These are phyloP conservation scores for Chionographis japonica DNA, from an alignment of 106 monocot genomes.

Conservation along the genomic window DNA sequence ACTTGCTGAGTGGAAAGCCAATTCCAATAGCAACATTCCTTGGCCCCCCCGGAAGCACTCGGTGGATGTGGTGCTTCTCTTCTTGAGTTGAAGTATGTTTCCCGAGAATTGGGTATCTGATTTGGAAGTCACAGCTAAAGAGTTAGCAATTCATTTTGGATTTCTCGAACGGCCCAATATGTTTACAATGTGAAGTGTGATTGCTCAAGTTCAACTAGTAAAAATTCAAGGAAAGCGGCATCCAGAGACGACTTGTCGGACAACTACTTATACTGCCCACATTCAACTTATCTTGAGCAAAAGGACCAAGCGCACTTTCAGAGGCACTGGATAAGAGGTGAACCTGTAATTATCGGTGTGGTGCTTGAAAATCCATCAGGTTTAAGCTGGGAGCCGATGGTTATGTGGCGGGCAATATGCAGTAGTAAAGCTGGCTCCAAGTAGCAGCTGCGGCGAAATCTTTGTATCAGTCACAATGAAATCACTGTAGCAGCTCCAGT, in stretches of 20 bases:
- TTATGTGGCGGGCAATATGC: slow-evolving; percentile 44
- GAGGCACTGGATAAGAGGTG: slow-evolving; percentile 57
- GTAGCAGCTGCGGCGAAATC: no score
- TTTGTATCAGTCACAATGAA: no score
- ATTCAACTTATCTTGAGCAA: slow-evolving; percentile 15
- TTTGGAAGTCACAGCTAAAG: slow-evolving; percentile 33
- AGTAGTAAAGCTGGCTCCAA: slow-evolving; percentile 20
- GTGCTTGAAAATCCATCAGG: slow-evolving; percentile 33
- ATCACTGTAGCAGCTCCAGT: no score
- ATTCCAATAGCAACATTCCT: slow-evolving; percentile 35
- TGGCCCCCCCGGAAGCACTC: slow-evolving; percentile 50
- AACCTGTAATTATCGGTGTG: slow-evolving; percentile 64
- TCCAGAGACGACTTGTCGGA: slow-evolving; percentile 39
- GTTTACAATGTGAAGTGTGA: slow-evolving; percentile 1
- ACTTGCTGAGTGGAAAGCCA: slow-evolving; percentile 28
- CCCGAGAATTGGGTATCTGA: slow-evolving; percentile 19
- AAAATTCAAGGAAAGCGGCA: slow-evolving; percentile 53
- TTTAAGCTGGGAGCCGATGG: slow-evolving; percentile 65
- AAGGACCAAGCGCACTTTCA: slow-evolving; percentile 55
- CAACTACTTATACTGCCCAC: slow-evolving; percentile 67
- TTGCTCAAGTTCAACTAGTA: slow-evolving; percentile 17
- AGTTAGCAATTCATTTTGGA: slow-evolving; percentile 4
- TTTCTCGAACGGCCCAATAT: background rate
- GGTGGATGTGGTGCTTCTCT: slow-evolving; percentile 52
- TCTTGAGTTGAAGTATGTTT: slow-evolving; percentile 45